These are phyloP conservation scores for Crithidia mellificae DNA, from an alignment of 208 protist species.

Conservation along the genomic window DNA sequence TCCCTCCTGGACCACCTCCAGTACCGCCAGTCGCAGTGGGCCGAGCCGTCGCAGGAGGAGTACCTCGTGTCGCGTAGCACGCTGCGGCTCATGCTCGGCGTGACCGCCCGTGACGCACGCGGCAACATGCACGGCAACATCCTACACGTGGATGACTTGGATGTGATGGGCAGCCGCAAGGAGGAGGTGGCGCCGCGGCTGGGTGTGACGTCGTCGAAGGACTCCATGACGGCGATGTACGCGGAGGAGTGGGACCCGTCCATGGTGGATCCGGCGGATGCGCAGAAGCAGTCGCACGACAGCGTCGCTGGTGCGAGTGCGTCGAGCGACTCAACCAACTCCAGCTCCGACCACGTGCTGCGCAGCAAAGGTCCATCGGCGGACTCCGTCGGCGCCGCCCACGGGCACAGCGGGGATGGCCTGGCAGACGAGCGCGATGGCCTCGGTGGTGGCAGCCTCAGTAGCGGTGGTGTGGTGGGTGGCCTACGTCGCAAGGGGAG, in stretches of 20 bases:
- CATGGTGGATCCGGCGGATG: slow-evolving; percentile 20
- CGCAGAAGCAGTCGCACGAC: slow-evolving; percentile 1
- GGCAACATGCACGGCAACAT: slow-evolving; percentile 44
- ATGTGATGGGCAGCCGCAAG: slow-evolving; percentile 49
- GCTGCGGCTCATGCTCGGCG: slow-evolving; percentile 54
- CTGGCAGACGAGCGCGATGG: background rate
- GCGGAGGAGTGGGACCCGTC: slow-evolving; percentile 27
- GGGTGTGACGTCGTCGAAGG: slow-evolving; percentile 42
- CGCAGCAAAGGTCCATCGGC: background rate
- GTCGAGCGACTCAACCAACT: background rate
- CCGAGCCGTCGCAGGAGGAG: slow-evolving; percentile 31
- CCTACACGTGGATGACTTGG: slow-evolving; percentile 57
- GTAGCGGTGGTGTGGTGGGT: too few species aligned
- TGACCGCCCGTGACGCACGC: slow-evolving; percentile 36
- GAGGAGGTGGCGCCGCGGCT: slow-evolving; percentile 51
- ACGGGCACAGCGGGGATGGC: background rate
- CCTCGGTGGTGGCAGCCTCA: too few species aligned
- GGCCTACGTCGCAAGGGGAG: too few species aligned
- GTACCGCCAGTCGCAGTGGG: slow-evolving; percentile 26
- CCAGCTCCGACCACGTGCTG: slow-evolving; percentile 3
- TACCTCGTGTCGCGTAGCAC: slow-evolving; percentile 37
- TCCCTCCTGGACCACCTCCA: slow-evolving; percentile 47
- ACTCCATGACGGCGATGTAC: slow-evolving; percentile 25
- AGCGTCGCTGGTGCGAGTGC: background rate
- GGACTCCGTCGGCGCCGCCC: background rate